Evolutionary conservation across 352 stramenopile species (phyloP).

Genomic region (Phytophthora idaei): DNA sequence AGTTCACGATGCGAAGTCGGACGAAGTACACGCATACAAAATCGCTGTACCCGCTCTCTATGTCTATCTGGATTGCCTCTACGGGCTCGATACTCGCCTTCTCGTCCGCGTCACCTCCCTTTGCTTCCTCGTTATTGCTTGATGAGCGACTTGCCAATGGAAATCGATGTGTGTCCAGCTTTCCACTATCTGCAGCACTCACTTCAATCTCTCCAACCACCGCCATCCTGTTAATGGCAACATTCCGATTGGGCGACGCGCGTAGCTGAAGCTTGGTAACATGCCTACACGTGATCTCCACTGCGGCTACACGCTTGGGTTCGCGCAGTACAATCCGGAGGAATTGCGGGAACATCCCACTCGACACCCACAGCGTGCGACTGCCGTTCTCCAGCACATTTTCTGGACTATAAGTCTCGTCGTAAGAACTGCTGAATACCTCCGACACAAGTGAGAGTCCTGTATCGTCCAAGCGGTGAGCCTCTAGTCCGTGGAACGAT

Average conservation of each 20-base stretch:
- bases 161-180: constrained; percentile 64
- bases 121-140: constrained; percentile 16
- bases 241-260: constrained; percentile 42
- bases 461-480: constrained; percentile 43
- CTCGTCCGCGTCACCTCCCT: constrained; percentile 13
- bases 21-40: constrained; percentile 78
- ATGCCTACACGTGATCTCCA: constrained; percentile 78
- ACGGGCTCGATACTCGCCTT: constrained; percentile 12
- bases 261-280: constrained; percentile 65
- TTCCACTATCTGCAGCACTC: constrained; percentile 42
- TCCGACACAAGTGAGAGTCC: constrained; percentile 55
- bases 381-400: constrained; percentile 65
- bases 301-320: constrained; percentile 50
- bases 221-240: constrained; percentile 33
- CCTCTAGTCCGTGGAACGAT: constrained; percentile 50
- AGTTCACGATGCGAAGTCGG: constrained; percentile 38
- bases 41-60: constrained; percentile 70
- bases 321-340: constrained; percentile 68
- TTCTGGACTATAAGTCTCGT: constrained; percentile 47
- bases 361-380: constrained; percentile 71
- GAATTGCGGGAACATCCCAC: constrained; percentile 76
- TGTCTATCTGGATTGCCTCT: constrained; percentile 70
- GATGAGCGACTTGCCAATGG: constrained; percentile 17
- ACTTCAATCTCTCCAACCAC: constrained; percentile 47
- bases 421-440: constrained; percentile 70